Base-by-base conservation (phyloP, 148 eudicot genomes). In the Selenicereus undatus region DNA sequence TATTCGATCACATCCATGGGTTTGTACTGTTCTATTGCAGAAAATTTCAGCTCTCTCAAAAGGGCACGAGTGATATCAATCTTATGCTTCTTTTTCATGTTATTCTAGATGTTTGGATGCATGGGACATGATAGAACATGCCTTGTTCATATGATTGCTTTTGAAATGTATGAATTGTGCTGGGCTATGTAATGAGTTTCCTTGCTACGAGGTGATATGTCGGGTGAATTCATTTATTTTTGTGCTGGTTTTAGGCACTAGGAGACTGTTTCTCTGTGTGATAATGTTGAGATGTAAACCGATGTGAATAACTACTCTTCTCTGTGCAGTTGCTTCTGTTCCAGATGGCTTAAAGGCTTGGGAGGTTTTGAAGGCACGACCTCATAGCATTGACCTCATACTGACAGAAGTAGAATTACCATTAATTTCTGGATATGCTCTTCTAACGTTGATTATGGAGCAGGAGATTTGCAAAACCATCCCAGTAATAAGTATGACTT, bases 341-440 rank as follows among this genome's bases (percentile, higher is more conserved):
- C 68, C 91, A 76, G 99, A 95, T 88, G 99, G 99, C 79, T 85
- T 93, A 58, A 95, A 92, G 87, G 99, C 99, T 24, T 95, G 99
- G 99, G 97, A 95, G 85, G 78, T 92, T 43, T 81, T 95, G 81
- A 92, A 89, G 79, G 90, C 86, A 73, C 91, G 90, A 83, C 86
- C 97, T 27, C 85, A 84, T 52, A 85, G 73, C 87, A 86, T 95
- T 30, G 97, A 95, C 82, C 93, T 95, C 70, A 93, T 95, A 82
- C 74, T 95, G 81, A 89, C 97, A 1, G 99, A 95, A 93, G 93
- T 89, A 68, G 97, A 93, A 43, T 71, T 95, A 80, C 99, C 97
- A 76, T 88, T 91, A 14, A 88, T 95, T 21, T 93, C 99, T 62
- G 99, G 99, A 83, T 95, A 88, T 71, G 96, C 97, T 79, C 93